Evolutionary conservation across 2,329 filamentous ascomycete species (phyloP), one percentile per base, ranked within the genome.

Genomic region (Talaromyces sp.): DNA sequence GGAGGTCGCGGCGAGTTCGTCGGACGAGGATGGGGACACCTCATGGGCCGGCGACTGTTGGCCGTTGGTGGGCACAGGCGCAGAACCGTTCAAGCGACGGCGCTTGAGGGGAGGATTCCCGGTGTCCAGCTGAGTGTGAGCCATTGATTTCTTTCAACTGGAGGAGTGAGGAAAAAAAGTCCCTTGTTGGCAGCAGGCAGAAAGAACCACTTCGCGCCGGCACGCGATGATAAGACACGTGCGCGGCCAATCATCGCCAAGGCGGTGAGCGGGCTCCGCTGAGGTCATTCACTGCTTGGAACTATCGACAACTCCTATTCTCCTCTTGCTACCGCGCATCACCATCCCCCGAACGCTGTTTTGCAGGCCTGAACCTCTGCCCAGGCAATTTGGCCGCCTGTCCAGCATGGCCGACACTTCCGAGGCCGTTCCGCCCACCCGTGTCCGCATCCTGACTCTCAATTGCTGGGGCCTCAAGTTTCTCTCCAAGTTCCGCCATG

Each of bases 401-500:
- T 30, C 11, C 25, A 32, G 15, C 13, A 63, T 63, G 61, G 54
- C 61, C 9, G 39, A 56, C 28, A 4, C 27, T 5, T 32, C 55
- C 71, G 28, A 52, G 1, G 25, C 49, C 42, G 33, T 10, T 30
- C 66, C 85, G 7, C 74, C 83, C 19, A 78, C 78, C 33, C 83
- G 88, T 62, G 84, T 98, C 72, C 88, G 90, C 71, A 82, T 98
- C 67, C 80, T 97, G 66, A 95, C 91, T 4, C 85, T 96, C 74
- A 99, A 99, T 78, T 97, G 92, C 85, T 98, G 95, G 93, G 95
- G 95, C 57, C 86, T 98, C 64, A 93, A 96, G 71, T 92, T 87
- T 78, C 83, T 98, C 70, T 88, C 93, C 57, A 88, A 88, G 66
- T 85, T 90, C 67, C 91, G 93, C 67, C 80, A 84, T 66, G 88